Percentiles rank a stretch among this genome's conserved stretches.
phyloP scores from a whole-genome alignment of 2,329 filamentous ascomycete genomes.

The Claviceps capensis region DNA sequence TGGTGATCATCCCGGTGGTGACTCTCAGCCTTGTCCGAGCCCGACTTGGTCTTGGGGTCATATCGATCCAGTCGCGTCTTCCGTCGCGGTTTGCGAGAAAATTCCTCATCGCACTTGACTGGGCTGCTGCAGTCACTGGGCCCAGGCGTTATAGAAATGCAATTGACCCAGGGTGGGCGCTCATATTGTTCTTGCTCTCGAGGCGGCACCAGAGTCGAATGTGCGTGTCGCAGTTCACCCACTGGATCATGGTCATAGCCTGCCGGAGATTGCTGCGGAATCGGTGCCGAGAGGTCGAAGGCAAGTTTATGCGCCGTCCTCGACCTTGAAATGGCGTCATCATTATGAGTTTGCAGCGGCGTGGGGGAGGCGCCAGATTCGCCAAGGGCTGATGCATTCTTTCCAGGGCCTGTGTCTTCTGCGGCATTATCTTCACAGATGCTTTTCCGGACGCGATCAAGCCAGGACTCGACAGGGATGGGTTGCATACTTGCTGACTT shows the following conservation, averaged over 20 bases:
- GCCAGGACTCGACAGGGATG: not conserved
- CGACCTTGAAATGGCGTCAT: not conserved
- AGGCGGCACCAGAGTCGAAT: not conserved
- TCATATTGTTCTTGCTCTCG: not conserved
- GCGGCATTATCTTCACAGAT: not conserved
- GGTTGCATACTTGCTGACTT: not conserved
- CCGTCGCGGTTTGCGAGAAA: slow-evolving; percentile 8
- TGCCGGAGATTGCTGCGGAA: not conserved
- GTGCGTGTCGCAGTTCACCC: not conserved
- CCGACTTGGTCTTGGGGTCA: not conserved
- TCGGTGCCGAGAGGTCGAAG: not conserved
- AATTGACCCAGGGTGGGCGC: not conserved
- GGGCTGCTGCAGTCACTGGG: not conserved
- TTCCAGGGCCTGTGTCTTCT: not conserved
- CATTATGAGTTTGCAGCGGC: not conserved
- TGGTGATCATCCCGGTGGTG: not conserved
- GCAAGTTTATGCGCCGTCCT: not conserved
- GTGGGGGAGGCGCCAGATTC: not conserved
- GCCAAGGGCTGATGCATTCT: not conserved
- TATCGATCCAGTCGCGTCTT: slow-evolving; percentile 11
- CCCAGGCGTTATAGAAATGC: not conserved
- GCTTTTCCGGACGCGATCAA: not conserved
- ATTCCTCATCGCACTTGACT: not conserved
- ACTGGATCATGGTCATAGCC: not conserved
- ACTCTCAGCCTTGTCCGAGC: not conserved